phyloP scores from a whole-genome alignment of 2,329 filamentous ascomycete species.

The Juglanconis sp. region DNA sequence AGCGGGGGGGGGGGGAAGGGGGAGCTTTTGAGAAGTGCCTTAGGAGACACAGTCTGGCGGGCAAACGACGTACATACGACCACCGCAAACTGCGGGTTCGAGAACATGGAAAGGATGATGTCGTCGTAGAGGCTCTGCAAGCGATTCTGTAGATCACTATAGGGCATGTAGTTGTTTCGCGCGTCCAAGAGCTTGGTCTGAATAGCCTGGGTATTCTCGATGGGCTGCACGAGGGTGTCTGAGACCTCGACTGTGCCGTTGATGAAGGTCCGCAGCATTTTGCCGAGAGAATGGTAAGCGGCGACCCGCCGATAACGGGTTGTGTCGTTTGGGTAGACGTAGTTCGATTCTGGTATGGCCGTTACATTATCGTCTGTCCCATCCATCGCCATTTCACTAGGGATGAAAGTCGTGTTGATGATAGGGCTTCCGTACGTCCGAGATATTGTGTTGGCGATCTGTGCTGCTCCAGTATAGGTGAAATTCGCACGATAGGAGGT shows the following conservation, averaged over 20 bases:
- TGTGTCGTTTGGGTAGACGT: conserved; percentile 28
- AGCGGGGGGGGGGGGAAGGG: background rate
- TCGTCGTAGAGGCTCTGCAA: conserved; percentile 33
- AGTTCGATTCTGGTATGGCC: conserved; percentile 29
- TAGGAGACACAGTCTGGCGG: too few relatives aligned
- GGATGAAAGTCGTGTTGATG: conserved; percentile 32
- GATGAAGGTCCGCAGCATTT: conserved; percentile 30
- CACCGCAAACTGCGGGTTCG: conserved; percentile 14
- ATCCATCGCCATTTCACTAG: conserved; percentile 27
- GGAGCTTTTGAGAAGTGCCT: background rate
- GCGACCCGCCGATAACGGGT: conserved; percentile 29
- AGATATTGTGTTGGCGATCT: conserved; percentile 25
- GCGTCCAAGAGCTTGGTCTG: conserved; percentile 41
- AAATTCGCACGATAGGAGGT: conserved; percentile 33
- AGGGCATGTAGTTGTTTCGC: conserved; percentile 29
- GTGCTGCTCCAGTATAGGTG: conserved; percentile 29
- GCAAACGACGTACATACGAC: conserved; percentile 5
- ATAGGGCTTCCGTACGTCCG: conserved; percentile 28
- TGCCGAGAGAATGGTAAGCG: conserved; percentile 34
- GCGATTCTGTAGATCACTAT: conserved; percentile 24
- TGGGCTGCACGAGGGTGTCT: conserved; percentile 23
- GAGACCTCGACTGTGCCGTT: conserved; percentile 30
- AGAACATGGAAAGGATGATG: conserved; percentile 19
- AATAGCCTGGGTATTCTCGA: conserved; percentile 29
- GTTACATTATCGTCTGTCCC: conserved; percentile 35